Evolutionary conservation across 2,329 filamentous ascomycete species (phyloP).

Genomic region (Scopulariopsis brevicaulis): DNA sequence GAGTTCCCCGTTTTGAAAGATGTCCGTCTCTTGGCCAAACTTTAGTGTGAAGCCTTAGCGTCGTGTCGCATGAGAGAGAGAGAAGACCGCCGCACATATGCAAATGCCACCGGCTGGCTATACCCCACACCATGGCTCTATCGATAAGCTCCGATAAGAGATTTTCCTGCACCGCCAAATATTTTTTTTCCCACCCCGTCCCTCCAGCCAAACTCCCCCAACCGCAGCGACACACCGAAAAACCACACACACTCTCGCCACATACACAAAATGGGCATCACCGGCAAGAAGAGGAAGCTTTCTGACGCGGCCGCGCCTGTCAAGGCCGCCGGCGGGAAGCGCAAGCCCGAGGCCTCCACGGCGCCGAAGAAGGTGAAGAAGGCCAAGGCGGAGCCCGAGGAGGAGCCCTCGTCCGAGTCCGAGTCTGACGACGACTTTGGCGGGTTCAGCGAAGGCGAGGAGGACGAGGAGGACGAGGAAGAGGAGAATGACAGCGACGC

Average conservation of each 20-base stretch:
- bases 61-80: not conserved
- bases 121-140: not conserved
- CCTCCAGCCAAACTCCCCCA: not conserved
- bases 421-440: slow-evolving; percentile 1
- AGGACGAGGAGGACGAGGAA: slow-evolving; percentile 7
- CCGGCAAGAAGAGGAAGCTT: slow-evolving; percentile 23
- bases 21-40: no score
- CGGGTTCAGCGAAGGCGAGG: slow-evolving; percentile 9
- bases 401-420: slow-evolving; percentile 2
- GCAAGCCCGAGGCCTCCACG: slow-evolving; percentile 9
- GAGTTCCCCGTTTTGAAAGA: no score
- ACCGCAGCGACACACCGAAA: not conserved
- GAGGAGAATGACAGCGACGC: slow-evolving; percentile 10
- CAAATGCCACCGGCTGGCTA: not conserved
- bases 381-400: slow-evolving; percentile 16
- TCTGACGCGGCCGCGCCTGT: slow-evolving; percentile 16
- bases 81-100: not conserved
- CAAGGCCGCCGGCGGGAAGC: slow-evolving; percentile 12
- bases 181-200: not conserved
- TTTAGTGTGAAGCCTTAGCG: no score
- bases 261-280: slow-evolving; percentile 8
- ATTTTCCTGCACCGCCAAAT: not conserved
- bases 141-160: not conserved
- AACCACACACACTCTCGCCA: not conserved
- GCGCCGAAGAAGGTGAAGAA: slow-evolving; percentile 22